phyloP scores from a whole-genome alignment of 306 rosid species.

The Amphicarpaea edgeworthii region DNA sequence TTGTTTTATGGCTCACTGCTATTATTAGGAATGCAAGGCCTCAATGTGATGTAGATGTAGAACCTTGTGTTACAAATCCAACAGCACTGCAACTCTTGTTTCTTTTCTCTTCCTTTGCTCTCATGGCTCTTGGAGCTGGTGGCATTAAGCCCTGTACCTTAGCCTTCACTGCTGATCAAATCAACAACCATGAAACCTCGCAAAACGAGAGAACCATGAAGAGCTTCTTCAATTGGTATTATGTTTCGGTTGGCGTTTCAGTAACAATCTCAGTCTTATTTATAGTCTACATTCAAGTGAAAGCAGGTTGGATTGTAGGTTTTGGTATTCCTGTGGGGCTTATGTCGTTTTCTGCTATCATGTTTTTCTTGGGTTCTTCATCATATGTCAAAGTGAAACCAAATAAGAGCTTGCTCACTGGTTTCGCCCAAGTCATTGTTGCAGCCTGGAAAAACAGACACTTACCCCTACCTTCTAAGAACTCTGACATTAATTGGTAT shows the following conservation, averaged over 20 bases:
- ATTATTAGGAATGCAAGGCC: conserved; percentile 74
- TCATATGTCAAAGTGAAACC: conserved; percentile 58
- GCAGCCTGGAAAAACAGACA: conserved; percentile 78
- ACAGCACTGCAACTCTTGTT: conserved; percentile 53
- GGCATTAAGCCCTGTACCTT: conserved; percentile 82
- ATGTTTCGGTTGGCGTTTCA: conserved; percentile 74
- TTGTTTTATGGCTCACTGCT: conserved; percentile 69
- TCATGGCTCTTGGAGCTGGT: conserved; percentile 80
- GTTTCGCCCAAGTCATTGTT: conserved; percentile 57
- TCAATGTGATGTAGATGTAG: conserved; percentile 38
- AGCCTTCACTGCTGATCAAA: conserved; percentile 79
- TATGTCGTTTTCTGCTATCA: conserved; percentile 60
- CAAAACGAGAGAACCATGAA: conserved; percentile 54
- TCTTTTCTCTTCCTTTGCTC: conserved; percentile 56
- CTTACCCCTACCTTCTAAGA: conserved; percentile 51
- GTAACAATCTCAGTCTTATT: conserved; percentile 54
- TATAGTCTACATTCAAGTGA: conserved; percentile 72
- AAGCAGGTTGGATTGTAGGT: conserved; percentile 72
- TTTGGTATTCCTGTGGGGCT: conserved; percentile 74
- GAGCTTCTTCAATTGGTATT: conserved; percentile 87
- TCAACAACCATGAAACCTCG: conserved; percentile 56
- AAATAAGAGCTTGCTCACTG: conserved; percentile 61
- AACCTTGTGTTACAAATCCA: conserved; percentile 53
- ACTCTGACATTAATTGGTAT: conserved; percentile 59
- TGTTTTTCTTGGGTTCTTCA: conserved; percentile 70